Evolutionary conservation across 208 protist species (phyloP).

Genomic region (Balamuthia mandrillaris): DNA sequence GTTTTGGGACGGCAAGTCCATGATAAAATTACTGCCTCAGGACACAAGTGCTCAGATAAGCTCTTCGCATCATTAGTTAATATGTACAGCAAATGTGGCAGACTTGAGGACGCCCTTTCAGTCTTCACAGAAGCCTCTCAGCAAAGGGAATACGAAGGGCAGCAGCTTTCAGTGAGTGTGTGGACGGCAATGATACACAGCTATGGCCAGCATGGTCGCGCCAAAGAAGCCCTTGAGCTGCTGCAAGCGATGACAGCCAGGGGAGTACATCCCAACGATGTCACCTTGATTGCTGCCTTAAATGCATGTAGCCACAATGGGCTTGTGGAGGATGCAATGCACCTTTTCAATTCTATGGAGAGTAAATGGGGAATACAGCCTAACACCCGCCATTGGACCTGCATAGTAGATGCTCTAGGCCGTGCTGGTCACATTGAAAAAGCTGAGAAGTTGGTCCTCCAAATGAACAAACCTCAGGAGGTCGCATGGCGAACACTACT

Average conservation of each 20-base stretch:
- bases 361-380: too few relatives aligned
- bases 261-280: not conserved
- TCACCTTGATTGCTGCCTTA: not conserved
- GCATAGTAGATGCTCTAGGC: slow-evolving; percentile 25
- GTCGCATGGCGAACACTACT: not conserved
- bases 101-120: not conserved
- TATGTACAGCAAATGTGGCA: slow-evolving; percentile 2
- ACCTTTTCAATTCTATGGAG: not conserved
- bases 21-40: too few relatives aligned
- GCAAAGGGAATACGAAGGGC: not conserved
- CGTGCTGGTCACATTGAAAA: not conserved
- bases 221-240: not conserved
- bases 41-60: too few relatives aligned
- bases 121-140: not conserved
- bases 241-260: slow-evolving; percentile 9
- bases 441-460: slow-evolving; percentile 1
- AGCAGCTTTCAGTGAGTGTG: not conserved
- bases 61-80: not conserved
- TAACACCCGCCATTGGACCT: not conserved
- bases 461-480: not conserved
- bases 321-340: slow-evolving; percentile 30
- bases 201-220: slow-evolving; percentile 4
- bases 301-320: slow-evolving; percentile 40
- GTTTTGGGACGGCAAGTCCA: too few relatives aligned
- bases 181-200: not conserved